Evolutionary conservation across 768 basidiomycete genomes (phyloP), one percentile per base, ranked within the genome.

Genomic region (Dioszegia hungarica): DNA sequence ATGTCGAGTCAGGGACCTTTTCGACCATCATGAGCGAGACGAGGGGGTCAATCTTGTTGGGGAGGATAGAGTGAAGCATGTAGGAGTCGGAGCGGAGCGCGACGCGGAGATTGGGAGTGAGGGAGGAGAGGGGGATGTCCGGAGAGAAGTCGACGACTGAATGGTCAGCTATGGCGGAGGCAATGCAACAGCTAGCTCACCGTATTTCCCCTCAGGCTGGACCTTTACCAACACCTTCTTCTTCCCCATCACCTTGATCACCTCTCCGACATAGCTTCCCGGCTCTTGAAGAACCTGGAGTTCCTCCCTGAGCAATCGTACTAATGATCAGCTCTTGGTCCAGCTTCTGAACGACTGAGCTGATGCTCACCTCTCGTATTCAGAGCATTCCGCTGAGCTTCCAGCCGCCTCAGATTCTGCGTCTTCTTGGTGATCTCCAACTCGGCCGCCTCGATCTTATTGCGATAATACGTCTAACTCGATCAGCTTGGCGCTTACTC

Each of bases 11-110:
- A 0, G 94, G 94, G 0, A 98, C 94, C 77, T 99, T 99, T 79
- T 99, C 94, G 11, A 98, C 94, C 93, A 98, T 97, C 95, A 98
- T 98, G 61, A 98, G 84, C 19, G 92, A 95, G 28, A 98, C 93
- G 37, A 98, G 85, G 3, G 95, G 94, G 77, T 97, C 95, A 68
- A 97, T 88, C 79, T 99, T 97, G 81, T 92, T 95, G 0, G 92
- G 92, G 0, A 98, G 80, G 66, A 98, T 89, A 77, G 90, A 91
- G 82, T 98, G 94, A 61, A 98, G 87, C 43, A 89, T 89, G 78
- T 98, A 97, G 2, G 86, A 90, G 75, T 97, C 94, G 57, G 92
- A 93, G 46, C 93, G 89, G 57, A 99, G 87, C 17, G 94, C 92
- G 53, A 99, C 88, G 54, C 94, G 92, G 36, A 91, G 83, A 5